These are phyloP conservation scores for Neofusicoccum sp. DNA, from an alignment of 2,329 filamentous ascomycete genomes.

Conservation along the genomic window DNA sequence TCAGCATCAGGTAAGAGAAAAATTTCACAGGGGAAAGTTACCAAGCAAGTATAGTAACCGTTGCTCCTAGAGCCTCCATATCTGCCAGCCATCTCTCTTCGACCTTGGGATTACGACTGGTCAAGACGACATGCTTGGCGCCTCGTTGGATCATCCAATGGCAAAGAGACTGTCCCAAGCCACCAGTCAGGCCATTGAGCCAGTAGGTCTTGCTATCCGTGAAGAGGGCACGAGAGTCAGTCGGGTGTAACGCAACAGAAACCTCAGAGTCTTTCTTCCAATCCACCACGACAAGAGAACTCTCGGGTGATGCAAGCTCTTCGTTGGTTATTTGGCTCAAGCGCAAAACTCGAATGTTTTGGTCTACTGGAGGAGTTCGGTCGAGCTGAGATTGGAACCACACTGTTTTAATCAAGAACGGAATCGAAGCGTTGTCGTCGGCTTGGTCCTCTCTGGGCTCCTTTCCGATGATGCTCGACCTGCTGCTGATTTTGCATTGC, in stretches of 20 bases:
- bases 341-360: no score
- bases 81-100: slow-evolving; percentile 29
- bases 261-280: background rate
- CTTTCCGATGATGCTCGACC: no score
- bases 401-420: no score
- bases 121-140: slow-evolving; percentile 30
- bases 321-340: no score
- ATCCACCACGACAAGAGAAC: background rate
- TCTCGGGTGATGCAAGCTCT: no score
- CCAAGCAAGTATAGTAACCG: background rate
- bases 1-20: background rate
- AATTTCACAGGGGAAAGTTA: background rate
- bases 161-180: slow-evolving; percentile 23
- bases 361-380: no score
- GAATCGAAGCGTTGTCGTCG: no score
- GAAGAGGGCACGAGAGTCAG: background rate
- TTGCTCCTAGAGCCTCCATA: slow-evolving; percentile 17
- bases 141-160: slow-evolving; percentile 28
- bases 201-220: slow-evolving; percentile 22
- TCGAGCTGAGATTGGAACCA: no score
- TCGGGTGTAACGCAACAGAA: background rate
- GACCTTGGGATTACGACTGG: slow-evolving; percentile 40
- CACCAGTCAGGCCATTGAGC: slow-evolving; percentile 25
- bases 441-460: no score
- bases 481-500: no score